Evolutionary conservation across 495 filamentous ascomycete genomes (phyloP).

Genomic region (Usnea hakonensis): DNA sequence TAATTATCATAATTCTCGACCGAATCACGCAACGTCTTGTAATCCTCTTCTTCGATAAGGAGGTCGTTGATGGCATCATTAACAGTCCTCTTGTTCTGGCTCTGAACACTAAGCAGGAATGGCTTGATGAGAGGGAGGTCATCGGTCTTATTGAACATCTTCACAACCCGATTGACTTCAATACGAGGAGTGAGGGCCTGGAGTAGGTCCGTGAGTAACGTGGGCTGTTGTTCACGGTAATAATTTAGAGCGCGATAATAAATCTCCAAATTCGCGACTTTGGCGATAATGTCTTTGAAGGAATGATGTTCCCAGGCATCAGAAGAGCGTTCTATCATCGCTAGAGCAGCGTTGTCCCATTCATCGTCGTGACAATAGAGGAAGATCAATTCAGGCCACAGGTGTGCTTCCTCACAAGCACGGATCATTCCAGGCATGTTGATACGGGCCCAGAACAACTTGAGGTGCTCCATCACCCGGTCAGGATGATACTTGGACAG

Average conservation of each 20-base stretch:
- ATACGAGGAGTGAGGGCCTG: conserved; percentile 86
- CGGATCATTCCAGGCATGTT: conserved; percentile 98
- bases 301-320: conserved; percentile 99
- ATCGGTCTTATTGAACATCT: conserved; percentile 97
- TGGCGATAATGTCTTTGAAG: conserved; percentile 98
- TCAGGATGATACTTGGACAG: conserved; percentile 96
- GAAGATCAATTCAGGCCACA: conserved; percentile 98
- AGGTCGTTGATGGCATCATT: conserved; percentile 98
- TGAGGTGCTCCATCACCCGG: conserved; percentile 95
- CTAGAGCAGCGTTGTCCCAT: conserved; percentile 95
- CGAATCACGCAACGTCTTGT: conserved; percentile 96
- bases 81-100: conserved; percentile 95
- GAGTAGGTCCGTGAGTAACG: conserved; percentile 89
- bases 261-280: conserved; percentile 97
- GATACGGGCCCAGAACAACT: conserved; percentile 97
- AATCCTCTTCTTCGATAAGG: conserved; percentile 96
- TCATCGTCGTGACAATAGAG: conserved; percentile 99
- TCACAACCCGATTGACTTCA: conserved; percentile 96
- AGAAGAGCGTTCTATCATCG: conserved; percentile 98
- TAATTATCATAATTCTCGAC: conserved; percentile 99
- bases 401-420: conserved; percentile 86
- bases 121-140: conserved; percentile 98
- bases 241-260: conserved; percentile 98
- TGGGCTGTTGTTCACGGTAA: conserved; percentile 94
- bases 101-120: conserved; percentile 93